phyloP scores from a whole-genome alignment of 2,329 filamentous ascomycete genomes.

The Xylariaceae sp. region DNA sequence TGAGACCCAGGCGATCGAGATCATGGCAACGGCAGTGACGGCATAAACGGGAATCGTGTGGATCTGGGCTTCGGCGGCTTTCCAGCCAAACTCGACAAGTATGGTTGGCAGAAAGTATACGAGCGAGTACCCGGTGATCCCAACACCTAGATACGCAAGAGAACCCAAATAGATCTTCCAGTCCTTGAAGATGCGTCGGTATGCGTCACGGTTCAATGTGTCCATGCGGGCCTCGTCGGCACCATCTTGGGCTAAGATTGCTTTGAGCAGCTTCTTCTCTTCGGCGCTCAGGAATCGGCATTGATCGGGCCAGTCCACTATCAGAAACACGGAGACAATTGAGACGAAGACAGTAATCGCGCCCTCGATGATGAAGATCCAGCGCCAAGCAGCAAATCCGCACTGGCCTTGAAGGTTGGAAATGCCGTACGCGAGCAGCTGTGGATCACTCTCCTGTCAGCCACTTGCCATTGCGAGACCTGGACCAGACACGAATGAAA shows the following conservation, averaged over 20 bases:
- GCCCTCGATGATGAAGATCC: slow-evolving; percentile 43
- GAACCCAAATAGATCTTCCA: slow-evolving; percentile 40
- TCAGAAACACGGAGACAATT: slow-evolving; percentile 36
- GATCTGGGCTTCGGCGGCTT: slow-evolving; percentile 32
- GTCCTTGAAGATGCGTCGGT: slow-evolving; percentile 31
- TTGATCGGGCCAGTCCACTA: slow-evolving; percentile 48
- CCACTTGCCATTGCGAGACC: background rate
- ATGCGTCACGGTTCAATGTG: slow-evolving; percentile 27
- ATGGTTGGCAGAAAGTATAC: slow-evolving; percentile 41
- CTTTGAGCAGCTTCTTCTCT: slow-evolving; percentile 35
- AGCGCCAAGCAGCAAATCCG: slow-evolving; percentile 45
- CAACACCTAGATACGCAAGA: slow-evolving; percentile 29
- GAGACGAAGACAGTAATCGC: slow-evolving; percentile 33
- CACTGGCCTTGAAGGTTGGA: slow-evolving; percentile 40
- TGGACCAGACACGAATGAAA: too few species aligned
- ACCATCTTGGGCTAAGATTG: slow-evolving; percentile 30
- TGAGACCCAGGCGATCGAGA: slow-evolving; percentile 31
- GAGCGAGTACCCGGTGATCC: slow-evolving; percentile 31
- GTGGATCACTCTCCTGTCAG: background rate
- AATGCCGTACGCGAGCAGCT: slow-evolving; percentile 47
- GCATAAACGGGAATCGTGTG: slow-evolving; percentile 37
- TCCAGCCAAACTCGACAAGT: slow-evolving; percentile 37
- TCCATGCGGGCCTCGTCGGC: slow-evolving; percentile 27
- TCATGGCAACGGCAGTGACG: slow-evolving; percentile 29
- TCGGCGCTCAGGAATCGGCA: slow-evolving; percentile 41